A percentile compares a stretch with the other conserved stretches of the same genome.
Conservation (phyloP, 1,139 yeast species). For the Kazachstania sp. region DNA sequence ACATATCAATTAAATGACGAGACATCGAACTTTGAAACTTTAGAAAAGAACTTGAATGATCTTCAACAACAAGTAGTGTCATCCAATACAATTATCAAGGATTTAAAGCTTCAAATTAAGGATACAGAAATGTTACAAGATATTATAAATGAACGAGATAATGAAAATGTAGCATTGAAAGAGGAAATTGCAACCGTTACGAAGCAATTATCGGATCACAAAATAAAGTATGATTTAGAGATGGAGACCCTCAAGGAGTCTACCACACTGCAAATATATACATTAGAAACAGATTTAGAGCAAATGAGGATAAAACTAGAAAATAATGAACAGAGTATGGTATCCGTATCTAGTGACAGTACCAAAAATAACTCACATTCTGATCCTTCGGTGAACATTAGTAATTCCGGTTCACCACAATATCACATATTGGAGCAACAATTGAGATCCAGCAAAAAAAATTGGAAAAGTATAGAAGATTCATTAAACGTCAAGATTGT, state of each 20-base stretch:
- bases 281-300: slow-evolving; percentile 38
- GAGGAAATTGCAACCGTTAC: slow-evolving; percentile 30
- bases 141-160: slow-evolving; percentile 3
- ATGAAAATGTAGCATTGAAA: slow-evolving; percentile 32
- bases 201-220: slow-evolving; percentile 14
- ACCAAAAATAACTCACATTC: background rate
- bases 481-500: slow-evolving; percentile 42
- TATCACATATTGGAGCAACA: slow-evolving; percentile 13
- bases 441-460: slow-evolving; percentile 45
- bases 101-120: slow-evolving; percentile 9
- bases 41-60: background rate
- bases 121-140: slow-evolving; percentile 20
- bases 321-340: background rate
- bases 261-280: slow-evolving; percentile 20
- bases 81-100: slow-evolving; percentile 21
- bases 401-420: slow-evolving; percentile 22
- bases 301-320: slow-evolving; percentile 37
- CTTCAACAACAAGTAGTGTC: slow-evolving; percentile 5
- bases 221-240: slow-evolving; percentile 18
- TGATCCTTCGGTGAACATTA: slow-evolving; percentile 5
- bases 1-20: slow-evolving; percentile 26
- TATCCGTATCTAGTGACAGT: too few relatives aligned
- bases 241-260: slow-evolving; percentile 22
- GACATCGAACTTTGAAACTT: background rate
- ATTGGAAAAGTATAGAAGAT: slow-evolving; percentile 58